A percentile compares a stretch with the other conserved stretches of the same genome.
phyloP scores from a whole-genome alignment of 176 grass and related monocot genomes.

The Avena eriantha region DNA sequence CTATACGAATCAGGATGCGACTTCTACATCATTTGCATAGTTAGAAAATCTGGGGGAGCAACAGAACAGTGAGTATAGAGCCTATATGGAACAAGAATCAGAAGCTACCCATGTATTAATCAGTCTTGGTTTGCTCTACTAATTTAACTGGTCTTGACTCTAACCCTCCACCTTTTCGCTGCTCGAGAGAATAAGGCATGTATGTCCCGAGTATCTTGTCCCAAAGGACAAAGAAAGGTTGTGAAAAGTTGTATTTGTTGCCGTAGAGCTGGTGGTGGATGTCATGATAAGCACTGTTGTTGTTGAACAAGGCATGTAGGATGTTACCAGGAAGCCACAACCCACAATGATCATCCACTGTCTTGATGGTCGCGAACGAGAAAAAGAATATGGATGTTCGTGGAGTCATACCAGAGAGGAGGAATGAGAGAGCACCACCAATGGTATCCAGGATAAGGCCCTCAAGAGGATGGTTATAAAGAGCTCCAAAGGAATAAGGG shows the following conservation, averaged over 20 bases:
- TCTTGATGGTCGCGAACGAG: conserved; percentile 86
- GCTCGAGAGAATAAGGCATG: conserved; percentile 69
- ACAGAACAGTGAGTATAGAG: conserved; percentile 12
- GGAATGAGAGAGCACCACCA: conserved; percentile 80
- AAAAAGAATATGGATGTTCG: conserved; percentile 82
- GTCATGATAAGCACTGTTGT: conserved; percentile 86
- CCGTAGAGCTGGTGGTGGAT: conserved; percentile 85
- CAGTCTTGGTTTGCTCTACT: conserved; percentile 37
- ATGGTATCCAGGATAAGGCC: conserved; percentile 83
- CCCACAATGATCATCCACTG: conserved; percentile 84
- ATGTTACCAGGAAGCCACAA: conserved; percentile 83
- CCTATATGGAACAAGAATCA: conserved; percentile 36
- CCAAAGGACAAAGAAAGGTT: conserved; percentile 82
- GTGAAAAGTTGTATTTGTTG: conserved; percentile 88
- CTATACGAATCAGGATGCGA: conserved; percentile 38
- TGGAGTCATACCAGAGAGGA: conserved; percentile 79
- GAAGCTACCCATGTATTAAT: conserved; percentile 44
- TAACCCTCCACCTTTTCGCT: conserved; percentile 63
- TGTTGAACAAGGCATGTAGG: conserved; percentile 66
- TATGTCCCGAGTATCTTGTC: conserved; percentile 80
- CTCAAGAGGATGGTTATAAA: conserved; percentile 93
- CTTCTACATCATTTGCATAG: conserved; percentile 39
- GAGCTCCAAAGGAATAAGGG: conserved; percentile 81
- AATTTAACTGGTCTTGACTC: conserved; percentile 63
- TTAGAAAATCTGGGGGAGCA: conserved; percentile 35